phyloP scores from a whole-genome alignment of 192 early-diverging fungal species.

The Umbelopsis vinacea region DNA sequence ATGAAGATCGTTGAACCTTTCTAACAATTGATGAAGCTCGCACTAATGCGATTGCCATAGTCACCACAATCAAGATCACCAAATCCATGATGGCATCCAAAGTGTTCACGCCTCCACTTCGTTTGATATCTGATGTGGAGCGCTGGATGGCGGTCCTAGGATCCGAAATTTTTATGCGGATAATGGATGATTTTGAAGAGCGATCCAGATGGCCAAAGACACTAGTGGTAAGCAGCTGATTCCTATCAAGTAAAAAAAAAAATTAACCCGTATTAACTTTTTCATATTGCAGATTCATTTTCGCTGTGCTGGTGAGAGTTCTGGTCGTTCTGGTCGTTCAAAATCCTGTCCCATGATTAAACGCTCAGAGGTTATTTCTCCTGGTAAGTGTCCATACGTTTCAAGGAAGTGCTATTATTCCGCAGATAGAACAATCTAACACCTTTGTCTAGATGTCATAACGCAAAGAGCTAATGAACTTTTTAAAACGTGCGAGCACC shows the following conservation, averaged over 20 bases:
- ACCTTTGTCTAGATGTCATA: not conserved
- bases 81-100: conserved; percentile 56
- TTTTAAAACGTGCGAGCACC: conserved; percentile 12
- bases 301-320: not conserved
- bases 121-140: conserved; percentile 29
- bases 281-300: conserved; percentile 23
- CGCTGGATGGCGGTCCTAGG: conserved; percentile 59
- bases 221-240: conserved; percentile 37
- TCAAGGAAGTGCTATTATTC: not conserved
- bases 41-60: conserved; percentile 1
- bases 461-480: conserved; percentile 14
- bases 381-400: conserved; percentile 21
- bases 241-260: not conserved
- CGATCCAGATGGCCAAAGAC: conserved; percentile 58
- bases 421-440: not conserved
- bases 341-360: conserved; percentile 33
- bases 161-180: conserved; percentile 53
- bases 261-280: not conserved
- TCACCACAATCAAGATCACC: conserved; percentile 33
- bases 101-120: conserved; percentile 40
- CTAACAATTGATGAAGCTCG: not conserved
- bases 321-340: conserved; percentile 3
- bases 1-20: not conserved
- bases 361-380: conserved; percentile 19
- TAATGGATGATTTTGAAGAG: conserved; percentile 54